A percentile compares a stretch with the other conserved stretches of the same genome.
Conservation (phyloP, 371 early-diverging fungal species). For the Choanephora cucurbitarum region DNA sequence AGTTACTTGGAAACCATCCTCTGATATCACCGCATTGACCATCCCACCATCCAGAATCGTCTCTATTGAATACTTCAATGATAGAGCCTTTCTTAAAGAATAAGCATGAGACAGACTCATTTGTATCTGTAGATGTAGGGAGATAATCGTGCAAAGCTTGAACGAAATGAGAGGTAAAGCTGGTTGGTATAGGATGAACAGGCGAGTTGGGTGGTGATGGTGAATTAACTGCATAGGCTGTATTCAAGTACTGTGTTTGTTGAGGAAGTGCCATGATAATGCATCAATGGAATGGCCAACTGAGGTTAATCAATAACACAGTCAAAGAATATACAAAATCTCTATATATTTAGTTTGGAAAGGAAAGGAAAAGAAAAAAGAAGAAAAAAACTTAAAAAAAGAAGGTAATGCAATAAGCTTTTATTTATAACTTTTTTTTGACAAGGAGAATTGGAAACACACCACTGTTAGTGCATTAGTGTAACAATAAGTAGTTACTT, state of each 20-base stretch:
- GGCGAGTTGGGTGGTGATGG: constrained; percentile 26
- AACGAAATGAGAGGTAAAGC: constrained; percentile 46
- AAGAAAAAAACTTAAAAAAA: too few species aligned
- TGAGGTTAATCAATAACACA: too few species aligned
- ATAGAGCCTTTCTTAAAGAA: constrained; percentile 51
- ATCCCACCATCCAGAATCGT: constrained; percentile 59
- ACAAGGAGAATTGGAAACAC: too few species aligned
- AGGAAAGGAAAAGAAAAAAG: too few species aligned
- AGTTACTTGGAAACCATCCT: constrained; percentile 58
- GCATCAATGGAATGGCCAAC: not conserved
- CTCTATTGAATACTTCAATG: constrained; percentile 53
- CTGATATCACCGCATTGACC: constrained; percentile 45
- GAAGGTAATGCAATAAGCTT: too few species aligned
- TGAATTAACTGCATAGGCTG: constrained; percentile 19
- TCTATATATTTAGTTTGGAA: too few species aligned
- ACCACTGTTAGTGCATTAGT: too few species aligned
- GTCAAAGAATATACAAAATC: too few species aligned
- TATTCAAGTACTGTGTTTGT: constrained; percentile 1
- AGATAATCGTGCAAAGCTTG: constrained; percentile 53
- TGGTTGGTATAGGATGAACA: constrained; percentile 11
- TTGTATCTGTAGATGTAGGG: constrained; percentile 39
- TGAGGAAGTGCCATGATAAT: constrained; percentile 2
- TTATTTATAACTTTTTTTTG: too few species aligned
- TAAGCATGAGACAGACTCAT: constrained; percentile 41
- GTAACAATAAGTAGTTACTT: too few species aligned